Evolutionary conservation across 805 yeast genomes (phyloP).

Genomic region (Saccharomycopsis sp.): DNA sequence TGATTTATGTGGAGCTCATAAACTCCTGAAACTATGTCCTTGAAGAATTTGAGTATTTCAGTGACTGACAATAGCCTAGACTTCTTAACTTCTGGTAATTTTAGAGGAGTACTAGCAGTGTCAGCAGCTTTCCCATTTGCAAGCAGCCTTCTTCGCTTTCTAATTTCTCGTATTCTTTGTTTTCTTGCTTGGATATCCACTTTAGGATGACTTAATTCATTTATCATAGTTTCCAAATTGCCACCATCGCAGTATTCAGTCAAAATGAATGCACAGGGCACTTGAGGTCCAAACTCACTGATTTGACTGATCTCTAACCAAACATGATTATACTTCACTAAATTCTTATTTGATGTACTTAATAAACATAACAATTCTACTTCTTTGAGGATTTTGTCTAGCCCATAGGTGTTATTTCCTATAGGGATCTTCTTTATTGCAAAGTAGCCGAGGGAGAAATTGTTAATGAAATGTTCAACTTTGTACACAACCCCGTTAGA

Average conservation of each 20-base stretch:
- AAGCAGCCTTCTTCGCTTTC: constrained; percentile 4
- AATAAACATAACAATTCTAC: constrained; percentile 57
- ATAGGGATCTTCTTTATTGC: constrained; percentile 83
- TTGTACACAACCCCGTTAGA: constrained; percentile 80
- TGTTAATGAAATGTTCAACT: constrained; percentile 70
- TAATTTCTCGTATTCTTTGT: constrained; percentile 25
- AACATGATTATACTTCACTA: constrained; percentile 83
- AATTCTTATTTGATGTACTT: constrained; percentile 46
- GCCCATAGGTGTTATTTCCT: constrained; percentile 66
- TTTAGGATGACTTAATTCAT: constrained; percentile 31
- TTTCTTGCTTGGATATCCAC: constrained; percentile 33
- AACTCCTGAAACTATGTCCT: constrained; percentile 65
- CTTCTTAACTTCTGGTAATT: constrained; percentile 5
- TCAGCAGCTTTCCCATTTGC: constrained; percentile 1
- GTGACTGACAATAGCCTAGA: constrained; percentile 38
- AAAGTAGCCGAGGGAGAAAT: constrained; percentile 65
- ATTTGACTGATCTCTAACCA: constrained; percentile 71
- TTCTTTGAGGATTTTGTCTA: constrained; percentile 66
- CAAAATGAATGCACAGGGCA: constrained; percentile 62
- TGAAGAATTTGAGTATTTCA: constrained; percentile 64
- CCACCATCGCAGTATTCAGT: constrained; percentile 91
- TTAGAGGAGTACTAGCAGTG: no score
- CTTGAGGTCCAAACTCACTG: constrained; percentile 46
- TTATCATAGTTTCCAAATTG: constrained; percentile 63
- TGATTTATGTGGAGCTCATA: constrained; percentile 64